Evolutionary conservation across 129 eudicot genomes (phyloP).

Genomic region (Flaveria sonorensis): DNA sequence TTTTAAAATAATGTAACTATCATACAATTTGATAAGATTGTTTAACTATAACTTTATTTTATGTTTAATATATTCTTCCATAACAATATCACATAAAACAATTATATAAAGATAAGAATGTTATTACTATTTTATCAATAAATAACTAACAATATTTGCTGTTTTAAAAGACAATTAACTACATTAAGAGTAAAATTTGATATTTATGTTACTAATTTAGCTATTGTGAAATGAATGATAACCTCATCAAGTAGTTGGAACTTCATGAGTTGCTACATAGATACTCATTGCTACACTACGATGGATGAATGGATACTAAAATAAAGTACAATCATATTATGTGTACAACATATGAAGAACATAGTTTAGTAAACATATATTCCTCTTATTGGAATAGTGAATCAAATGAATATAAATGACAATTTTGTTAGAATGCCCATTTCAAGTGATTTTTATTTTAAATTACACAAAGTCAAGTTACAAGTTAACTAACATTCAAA

Average conservation of each 20-base stretch:
- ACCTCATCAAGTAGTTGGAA: conserved; percentile 39
- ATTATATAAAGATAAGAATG: not conserved
- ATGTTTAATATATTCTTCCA: not conserved
- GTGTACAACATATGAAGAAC: conserved; percentile 10
- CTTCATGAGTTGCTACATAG: conserved; percentile 36
- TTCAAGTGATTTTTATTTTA: no score
- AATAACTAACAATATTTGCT: no score
- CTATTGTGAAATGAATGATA: conserved; percentile 31
- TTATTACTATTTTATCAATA: not conserved
- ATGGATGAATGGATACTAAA: conserved; percentile 28
- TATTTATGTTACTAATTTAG: not conserved
- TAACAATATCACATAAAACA: not conserved
- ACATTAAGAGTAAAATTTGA: not conserved
- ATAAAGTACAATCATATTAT: conserved; percentile 37
- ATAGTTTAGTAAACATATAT: not conserved
- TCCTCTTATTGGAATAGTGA: conserved; percentile 9
- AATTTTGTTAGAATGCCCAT: no score
- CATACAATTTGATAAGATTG: no score
- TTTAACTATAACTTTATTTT: no score
- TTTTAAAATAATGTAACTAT: not conserved
- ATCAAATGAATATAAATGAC: no score
- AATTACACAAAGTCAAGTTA: no score
- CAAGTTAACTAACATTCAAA: no score
- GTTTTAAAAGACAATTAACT: not conserved
- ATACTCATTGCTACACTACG: conserved; percentile 34